Evolutionary conservation across 139 green algal species (phyloP), one percentile per base, ranked within the genome.

Genomic region (Chlorella sp.): DNA sequence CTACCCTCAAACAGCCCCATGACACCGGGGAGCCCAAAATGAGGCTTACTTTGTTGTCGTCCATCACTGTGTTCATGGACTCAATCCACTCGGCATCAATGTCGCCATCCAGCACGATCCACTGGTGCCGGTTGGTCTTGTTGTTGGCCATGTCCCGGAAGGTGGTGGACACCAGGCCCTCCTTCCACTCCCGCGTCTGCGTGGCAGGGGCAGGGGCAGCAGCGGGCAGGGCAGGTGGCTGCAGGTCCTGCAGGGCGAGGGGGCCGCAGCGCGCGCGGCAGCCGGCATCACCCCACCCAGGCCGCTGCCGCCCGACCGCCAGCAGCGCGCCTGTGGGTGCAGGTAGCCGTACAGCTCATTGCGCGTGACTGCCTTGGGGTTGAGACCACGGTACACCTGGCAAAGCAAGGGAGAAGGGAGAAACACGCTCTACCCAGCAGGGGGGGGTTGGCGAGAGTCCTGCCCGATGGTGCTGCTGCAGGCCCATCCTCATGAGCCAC

Each of bases 71-170:
- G 94, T 98, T 98, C 94, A 98, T 97, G 28, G 88, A 95, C 92
- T 93, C 89, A 56, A 95, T 93, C 92, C 92, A 95, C 87, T 95
- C 94, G 11, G 96, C 95, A 76, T 98, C 96, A 78, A 98, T 98
- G 90, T 98, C 96, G 47, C 96, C 96, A 76, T 98, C 96, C 69
- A 98, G 92, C 74, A 98, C 94, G 81, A 98, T 98, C 96, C 96
- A 98, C 88, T 98, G 95, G 91, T 98, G 96, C 85, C 94, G 93
- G 89, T 94, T 93, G 74, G 88, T 92, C 44, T 87, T 93, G 89
- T 96, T 97, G 89, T 95, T 96, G 78, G 86, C 78, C 78, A 89
- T 86, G n/a, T 85, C 78, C 12, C 86, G 86, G 60, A 86, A 89
- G 60, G 71, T 89, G n/a, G 51, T 63, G 23, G 82, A 87, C 83